Percentiles rank a stretch among this genome's conserved stretches.
These are phyloP conservation scores for Neofusicoccum cordaticola DNA, from an alignment of 2,329 filamentous ascomycete species.

Conservation along the genomic window DNA sequence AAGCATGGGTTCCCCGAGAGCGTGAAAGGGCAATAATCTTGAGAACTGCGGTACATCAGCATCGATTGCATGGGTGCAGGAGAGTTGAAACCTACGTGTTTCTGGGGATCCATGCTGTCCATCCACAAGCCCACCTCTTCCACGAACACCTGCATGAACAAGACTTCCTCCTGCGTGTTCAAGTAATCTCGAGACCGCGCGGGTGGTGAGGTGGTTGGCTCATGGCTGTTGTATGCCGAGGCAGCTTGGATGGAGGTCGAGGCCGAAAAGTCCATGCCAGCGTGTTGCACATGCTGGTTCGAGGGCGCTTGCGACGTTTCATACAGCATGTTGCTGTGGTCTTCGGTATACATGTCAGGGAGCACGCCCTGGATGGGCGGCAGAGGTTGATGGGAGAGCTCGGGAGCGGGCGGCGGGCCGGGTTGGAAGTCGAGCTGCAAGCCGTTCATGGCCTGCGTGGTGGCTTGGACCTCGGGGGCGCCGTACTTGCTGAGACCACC, in stretches of 20 bases:
- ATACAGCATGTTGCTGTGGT: constrained; percentile 41
- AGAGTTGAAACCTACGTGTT: constrained; percentile 55
- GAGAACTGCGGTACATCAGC: constrained; percentile 59
- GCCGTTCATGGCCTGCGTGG: constrained; percentile 26
- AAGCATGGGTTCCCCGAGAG: constrained; percentile 80
- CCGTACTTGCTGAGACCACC: constrained; percentile 75
- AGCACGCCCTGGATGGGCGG: constrained; percentile 52
- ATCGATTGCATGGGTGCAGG: constrained; percentile 20
- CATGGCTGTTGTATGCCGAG: constrained; percentile 34
- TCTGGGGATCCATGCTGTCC: constrained; percentile 82
- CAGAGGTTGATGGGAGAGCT: constrained; percentile 46
- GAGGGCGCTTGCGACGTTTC: constrained; percentile 33
- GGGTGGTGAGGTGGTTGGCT: constrained; percentile 39
- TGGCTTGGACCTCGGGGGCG: constrained; percentile 38
- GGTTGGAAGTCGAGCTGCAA: constrained; percentile 29
- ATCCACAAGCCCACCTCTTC: constrained; percentile 92
- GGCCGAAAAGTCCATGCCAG: constrained; percentile 29
- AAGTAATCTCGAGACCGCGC: constrained; percentile 59
- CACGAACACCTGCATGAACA: constrained; percentile 90
- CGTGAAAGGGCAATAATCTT: constrained; percentile 75
- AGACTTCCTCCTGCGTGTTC: constrained; percentile 70
- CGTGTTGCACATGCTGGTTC: constrained; percentile 31
- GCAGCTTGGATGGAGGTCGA: constrained; percentile 25
- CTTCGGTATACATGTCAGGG: constrained; percentile 46
- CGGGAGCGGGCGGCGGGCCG: constrained; percentile 27